A percentile compares a stretch with the other conserved stretches of the same genome.
Conservation (phyloP, 495 filamentous ascomycete species). For the Lepidopterella palustris region DNA sequence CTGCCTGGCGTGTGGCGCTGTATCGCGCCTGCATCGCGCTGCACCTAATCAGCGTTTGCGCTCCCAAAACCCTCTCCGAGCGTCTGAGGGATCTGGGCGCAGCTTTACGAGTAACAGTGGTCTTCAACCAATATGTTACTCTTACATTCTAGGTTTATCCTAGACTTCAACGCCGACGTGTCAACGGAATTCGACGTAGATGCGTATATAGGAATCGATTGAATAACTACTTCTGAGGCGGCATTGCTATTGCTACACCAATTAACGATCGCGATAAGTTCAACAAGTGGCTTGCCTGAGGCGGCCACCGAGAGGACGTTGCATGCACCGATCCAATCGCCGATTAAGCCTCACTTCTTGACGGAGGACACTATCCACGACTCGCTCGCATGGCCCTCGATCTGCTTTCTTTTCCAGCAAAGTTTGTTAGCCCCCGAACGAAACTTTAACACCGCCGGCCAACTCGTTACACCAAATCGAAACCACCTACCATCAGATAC, state of each 20-base stretch:
- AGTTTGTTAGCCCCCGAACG: not conserved
- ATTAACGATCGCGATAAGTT: not conserved
- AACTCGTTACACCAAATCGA: not conserved
- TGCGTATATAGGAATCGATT: too few relatives aligned
- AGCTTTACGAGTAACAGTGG: too few relatives aligned
- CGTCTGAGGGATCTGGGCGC: too few relatives aligned
- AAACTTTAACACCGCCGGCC: not conserved
- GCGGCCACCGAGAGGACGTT: not conserved
- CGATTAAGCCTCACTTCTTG: not conserved
- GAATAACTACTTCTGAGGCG: too few relatives aligned
- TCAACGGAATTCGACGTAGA: too few relatives aligned
- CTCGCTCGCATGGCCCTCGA: not conserved
- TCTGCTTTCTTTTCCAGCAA: not conserved
- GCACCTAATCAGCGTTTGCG: too few relatives aligned
- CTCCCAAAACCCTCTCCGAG: too few relatives aligned
- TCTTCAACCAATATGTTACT: too few relatives aligned
- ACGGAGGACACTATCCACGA: not conserved
- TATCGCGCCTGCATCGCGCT: too few relatives aligned
- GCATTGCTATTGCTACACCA: constrained; percentile 49
- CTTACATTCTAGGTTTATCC: too few relatives aligned
- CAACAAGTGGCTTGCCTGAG: not conserved
- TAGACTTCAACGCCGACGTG: too few relatives aligned
- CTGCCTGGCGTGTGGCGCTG: too few relatives aligned
- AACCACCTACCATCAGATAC: not conserved
- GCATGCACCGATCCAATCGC: not conserved